Conservation (phyloP, 1,139 yeast genomes). For the Taiozyma onychis region DNA sequence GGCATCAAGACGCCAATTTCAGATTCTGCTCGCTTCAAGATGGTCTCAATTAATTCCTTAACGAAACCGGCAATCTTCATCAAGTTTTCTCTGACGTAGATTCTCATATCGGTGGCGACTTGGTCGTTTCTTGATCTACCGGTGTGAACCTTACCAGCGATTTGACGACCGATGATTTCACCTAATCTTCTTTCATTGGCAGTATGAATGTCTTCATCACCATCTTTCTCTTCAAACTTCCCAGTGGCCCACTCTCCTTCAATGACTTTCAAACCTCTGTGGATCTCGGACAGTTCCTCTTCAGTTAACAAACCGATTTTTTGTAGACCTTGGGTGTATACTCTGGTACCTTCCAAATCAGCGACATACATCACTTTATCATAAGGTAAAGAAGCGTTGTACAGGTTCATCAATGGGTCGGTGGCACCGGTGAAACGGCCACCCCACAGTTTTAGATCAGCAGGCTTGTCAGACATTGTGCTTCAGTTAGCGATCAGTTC, state of each 20-base stretch:
- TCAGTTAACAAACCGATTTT: constrained; percentile 69
- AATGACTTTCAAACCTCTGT: constrained; percentile 68
- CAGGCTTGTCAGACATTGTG: constrained; percentile 37
- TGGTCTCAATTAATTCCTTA: constrained; percentile 55
- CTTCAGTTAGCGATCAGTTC: neutral
- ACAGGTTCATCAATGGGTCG: constrained; percentile 94
- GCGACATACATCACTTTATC: constrained; percentile 93
- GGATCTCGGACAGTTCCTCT: constrained; percentile 74
- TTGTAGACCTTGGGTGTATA: constrained; percentile 81
- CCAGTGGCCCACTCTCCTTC: constrained; percentile 76
- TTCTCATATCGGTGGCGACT: constrained; percentile 97
- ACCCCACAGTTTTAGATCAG: constrained; percentile 82
- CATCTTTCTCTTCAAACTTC: constrained; percentile 74
- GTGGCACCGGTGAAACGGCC: constrained; percentile 97
- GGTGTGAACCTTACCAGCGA: constrained; percentile 97
- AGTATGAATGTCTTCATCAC: constrained; percentile 97
- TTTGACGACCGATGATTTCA: constrained; percentile 85
- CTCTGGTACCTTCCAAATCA: constrained; percentile 89
- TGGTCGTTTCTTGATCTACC: constrained; percentile 98
- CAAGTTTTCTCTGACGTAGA: constrained; percentile 79
- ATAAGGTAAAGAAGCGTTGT: constrained; percentile 94
- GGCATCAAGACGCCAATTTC: constrained; percentile 96
- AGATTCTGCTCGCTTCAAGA: constrained; percentile 67
- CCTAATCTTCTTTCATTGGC: constrained; percentile 98
- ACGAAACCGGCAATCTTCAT: constrained; percentile 53